A percentile compares a stretch with the other conserved stretches of the same genome.
These are phyloP conservation scores for Bidens hawaiensis DNA, from an alignment of 140 eudicot genomes.

Conservation along the genomic window DNA sequence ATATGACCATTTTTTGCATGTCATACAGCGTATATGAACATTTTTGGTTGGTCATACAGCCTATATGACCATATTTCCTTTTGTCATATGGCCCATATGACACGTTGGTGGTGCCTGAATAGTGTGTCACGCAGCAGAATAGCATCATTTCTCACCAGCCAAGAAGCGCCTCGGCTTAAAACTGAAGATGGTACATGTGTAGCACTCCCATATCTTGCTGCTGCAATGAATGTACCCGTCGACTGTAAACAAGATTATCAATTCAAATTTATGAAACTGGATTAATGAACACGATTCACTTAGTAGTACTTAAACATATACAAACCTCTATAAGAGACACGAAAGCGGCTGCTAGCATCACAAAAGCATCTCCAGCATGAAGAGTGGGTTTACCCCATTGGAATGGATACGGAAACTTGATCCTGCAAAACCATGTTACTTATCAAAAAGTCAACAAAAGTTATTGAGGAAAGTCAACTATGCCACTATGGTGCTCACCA, in stretches of 20 bases:
- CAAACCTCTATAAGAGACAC: slow-evolving; percentile 81
- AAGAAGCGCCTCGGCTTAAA: slow-evolving; percentile 78
- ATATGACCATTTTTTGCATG: too few relatives aligned
- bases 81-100: too few relatives aligned
- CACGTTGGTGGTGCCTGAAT: too few relatives aligned
- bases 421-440: slow-evolving; percentile 38
- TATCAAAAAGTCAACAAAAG: not conserved
- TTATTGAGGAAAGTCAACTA: not conserved
- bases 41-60: too few relatives aligned
- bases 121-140: too few relatives aligned
- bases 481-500: slow-evolving; percentile 44
- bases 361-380: slow-evolving; percentile 60
- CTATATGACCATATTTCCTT: too few relatives aligned
- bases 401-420: slow-evolving; percentile 81
- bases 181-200: slow-evolving; percentile 83
- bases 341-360: slow-evolving; percentile 79
- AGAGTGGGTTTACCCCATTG: slow-evolving; percentile 92
- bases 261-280: not conserved
- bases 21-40: too few relatives aligned
- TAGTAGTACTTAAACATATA: not conserved
- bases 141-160: slow-evolving; percentile 73
- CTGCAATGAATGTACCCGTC: slow-evolving; percentile 84
- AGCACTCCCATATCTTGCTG: slow-evolving; percentile 83
- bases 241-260: slow-evolving; percentile 47
- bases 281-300: not conserved